Percentiles rank a stretch among this genome's conserved stretches.
These are phyloP conservation scores for Fraxinus latifolia DNA, from an alignment of 305 asterid genomes.

Conservation along the genomic window DNA sequence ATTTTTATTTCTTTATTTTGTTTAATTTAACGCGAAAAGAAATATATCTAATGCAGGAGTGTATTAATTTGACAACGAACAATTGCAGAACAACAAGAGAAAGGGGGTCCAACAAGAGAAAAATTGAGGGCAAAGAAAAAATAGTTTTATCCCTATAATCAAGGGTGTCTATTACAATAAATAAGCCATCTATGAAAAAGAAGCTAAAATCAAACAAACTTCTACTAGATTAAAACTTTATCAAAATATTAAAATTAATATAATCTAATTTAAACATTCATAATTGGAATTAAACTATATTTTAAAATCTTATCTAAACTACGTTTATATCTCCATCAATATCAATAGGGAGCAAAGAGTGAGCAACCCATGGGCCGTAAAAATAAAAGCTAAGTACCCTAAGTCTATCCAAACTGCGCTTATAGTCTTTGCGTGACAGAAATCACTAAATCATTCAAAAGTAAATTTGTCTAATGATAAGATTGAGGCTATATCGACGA, in stretches of 20 bases:
- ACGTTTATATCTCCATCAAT: background rate
- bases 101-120: background rate
- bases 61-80: background rate
- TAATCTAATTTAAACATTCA: background rate
- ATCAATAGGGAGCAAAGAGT: background rate
- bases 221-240: background rate
- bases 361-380: background rate
- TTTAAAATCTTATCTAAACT: background rate
- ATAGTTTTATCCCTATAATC: background rate
- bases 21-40: background rate
- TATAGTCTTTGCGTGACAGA: background rate
- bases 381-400: background rate
- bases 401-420: background rate
- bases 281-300: background rate
- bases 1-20: background rate
- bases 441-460: background rate
- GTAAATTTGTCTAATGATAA: background rate
- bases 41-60: background rate
- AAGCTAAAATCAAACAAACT: background rate
- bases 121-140: background rate
- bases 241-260: too few relatives aligned
- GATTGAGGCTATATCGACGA: background rate
- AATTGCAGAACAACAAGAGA: background rate
- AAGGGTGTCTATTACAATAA: background rate
- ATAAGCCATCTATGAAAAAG: background rate